Evolutionary conservation across 768 basidiomycete species (phyloP), one percentile per base, ranked within the genome.

Genomic region (Psilocybe cubensis): DNA sequence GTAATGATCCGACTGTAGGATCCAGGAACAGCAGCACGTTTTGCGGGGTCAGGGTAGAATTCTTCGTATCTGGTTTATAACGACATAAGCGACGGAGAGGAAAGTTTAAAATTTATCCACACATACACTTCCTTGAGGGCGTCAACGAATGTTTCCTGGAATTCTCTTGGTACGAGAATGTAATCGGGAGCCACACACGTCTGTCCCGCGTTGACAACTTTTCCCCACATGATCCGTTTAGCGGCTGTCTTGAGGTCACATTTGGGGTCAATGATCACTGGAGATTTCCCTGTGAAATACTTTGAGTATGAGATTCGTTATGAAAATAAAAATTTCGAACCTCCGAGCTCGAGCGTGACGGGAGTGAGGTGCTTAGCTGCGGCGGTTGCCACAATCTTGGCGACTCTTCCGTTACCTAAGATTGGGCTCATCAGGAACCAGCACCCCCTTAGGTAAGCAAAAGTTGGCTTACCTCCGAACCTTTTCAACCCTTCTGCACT

Each of bases 211-310:
- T 95, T 95, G 33, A 79, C 72, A n/a, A 75, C 70, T 45, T 92
- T 92, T n/a, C 91, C 91, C 90, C 91, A 94, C 31, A 93, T 69
- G 42, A 95, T 77, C n/a, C 92, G 80, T 41, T 79, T 81, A 2
- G 90, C 89, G 0, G 87, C 79, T 4, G 79, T 72, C 55, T 85
- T 77, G 48, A 94, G 72, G 66, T 94, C 87, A 52, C 83, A 85
- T 20, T 75, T 78, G 0, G 89, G 79, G 68, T 93, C 89, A 42
- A 95, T 74, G 59, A 94, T 76, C 18, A 85, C 89, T 1, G 92
- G 91, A 1, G 82, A 86, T 69, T 93, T 92, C 23, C 91, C 87
- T 66, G 35, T 21, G 9, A 12, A 51, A 3, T 23, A 18, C 45
- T 28, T 18, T 35, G 41, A 50, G 23, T 40, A 38, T 24, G 18